phyloP scores from a whole-genome alignment of 257 asterid genomes.

The Capsicum baccatum region DNA sequence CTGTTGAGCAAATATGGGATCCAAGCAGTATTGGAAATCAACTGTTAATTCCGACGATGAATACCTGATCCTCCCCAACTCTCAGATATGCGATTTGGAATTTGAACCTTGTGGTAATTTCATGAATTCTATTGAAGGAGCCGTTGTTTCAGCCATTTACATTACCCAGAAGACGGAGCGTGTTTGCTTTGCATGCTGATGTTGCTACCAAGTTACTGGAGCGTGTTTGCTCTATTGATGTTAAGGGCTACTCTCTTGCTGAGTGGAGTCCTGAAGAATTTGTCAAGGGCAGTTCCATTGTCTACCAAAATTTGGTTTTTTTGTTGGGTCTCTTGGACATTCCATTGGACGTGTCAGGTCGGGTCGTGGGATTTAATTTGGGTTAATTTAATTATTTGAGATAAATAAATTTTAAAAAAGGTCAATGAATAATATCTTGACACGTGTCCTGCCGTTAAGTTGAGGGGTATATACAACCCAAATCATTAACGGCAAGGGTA shows the following conservation, averaged over 20 bases:
- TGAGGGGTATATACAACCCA: too few relatives aligned
- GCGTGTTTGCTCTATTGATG: slow-evolving; percentile 39
- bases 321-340: too few relatives aligned
- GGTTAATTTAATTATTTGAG: too few relatives aligned
- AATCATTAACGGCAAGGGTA: too few relatives aligned
- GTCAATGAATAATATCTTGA: too few relatives aligned
- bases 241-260: slow-evolving; percentile 52
- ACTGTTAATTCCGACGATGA: too few relatives aligned
- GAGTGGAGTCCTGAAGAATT: slow-evolving; percentile 59
- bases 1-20: too few relatives aligned
- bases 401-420: too few relatives aligned
- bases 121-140: slow-evolving; percentile 80
- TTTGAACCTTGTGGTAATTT: slow-evolving; percentile 91
- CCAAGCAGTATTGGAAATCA: too few relatives aligned
- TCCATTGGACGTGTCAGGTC: too few relatives aligned
- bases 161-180: slow-evolving; percentile 81
- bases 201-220: slow-evolving; percentile 46
- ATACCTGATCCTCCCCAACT: slow-evolving; percentile 58
- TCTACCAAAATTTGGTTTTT: slow-evolving; percentile 53
- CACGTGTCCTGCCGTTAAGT: too few relatives aligned
- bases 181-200: slow-evolving; percentile 69
- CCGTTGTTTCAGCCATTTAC: slow-evolving; percentile 73
- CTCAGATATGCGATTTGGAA: slow-evolving; percentile 73
- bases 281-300: slow-evolving; percentile 61
- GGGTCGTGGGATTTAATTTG: too few relatives aligned